Evolutionary conservation across 805 yeast species (phyloP), one percentile per base, ranked within the genome.

Genomic region (Wickerhamomyces mucosus): DNA sequence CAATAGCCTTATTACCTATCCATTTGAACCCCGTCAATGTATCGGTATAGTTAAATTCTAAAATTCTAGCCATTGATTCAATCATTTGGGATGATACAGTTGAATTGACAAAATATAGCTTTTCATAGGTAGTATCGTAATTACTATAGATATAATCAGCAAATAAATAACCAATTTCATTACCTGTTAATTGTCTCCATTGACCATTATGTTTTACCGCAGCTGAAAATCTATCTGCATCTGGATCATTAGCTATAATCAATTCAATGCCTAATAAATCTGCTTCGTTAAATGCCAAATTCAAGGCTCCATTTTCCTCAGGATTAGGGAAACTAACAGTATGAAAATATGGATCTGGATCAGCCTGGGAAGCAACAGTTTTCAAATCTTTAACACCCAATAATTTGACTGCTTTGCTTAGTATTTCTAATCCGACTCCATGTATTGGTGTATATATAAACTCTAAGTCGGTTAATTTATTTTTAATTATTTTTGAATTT

Each of bases 11-110:
- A 50, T 89, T 89, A 4, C 97, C 98, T 22, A 89, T 78, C 98
- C 98, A 89, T 58, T 89, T 89, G 63, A 89, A 89, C 1, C 98
- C 98, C 1, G 97, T 89, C 35, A 89, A 64, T 0, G 97, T 89
- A 39, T 92, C 96, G 26, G 61, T 67, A 54, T 67, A 81, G 28
- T 70, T 61, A 49, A 79, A 78, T 0, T 78, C 78, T 28, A 71
- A 63, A 5, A 47, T 50, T 4, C 63, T 53, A 1, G 95, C 92
- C 75, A 86, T 73, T 3, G 76, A 59, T 8, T 61, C 59, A 29
- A 88, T 62, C 64, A 86, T 70, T 48, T 81, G 94, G 5, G 96
- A 84, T 0, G 96, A 86, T 0, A 92, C 97, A 0, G 97, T 85
- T 0, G 97, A 86, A 50, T 82, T 85, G 27, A 89, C 55, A 54